Base-by-base conservation (phyloP, 495 filamentous ascomycete genomes). In the Penicillium diatomitis region DNA sequence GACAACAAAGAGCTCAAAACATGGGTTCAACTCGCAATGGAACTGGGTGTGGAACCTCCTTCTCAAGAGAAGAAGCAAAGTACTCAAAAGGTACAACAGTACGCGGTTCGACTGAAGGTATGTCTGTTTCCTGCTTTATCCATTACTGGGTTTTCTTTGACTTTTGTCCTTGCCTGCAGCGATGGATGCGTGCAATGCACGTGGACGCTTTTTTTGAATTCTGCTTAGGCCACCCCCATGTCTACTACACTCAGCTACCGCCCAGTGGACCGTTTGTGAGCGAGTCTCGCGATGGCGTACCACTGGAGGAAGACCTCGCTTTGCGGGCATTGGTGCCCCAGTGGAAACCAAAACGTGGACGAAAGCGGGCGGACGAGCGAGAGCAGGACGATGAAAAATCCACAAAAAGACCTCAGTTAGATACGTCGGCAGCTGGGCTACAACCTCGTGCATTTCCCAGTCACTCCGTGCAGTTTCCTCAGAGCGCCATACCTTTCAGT, bases 141-240 rank as follows among this genome's bases (percentile, higher is more conserved):
- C 20, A 20, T 20, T 20, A 20, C 20, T 20, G 20, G 20, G 20
- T 20, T 20, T 20, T 20, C 20, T 20, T 20, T 20, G 20, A 20
- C 20, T 20, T 0, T 20, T 20, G 20, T 20, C 20, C 20, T 20
- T 20, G 0, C 20, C 20, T 20, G 20, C 51, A 96, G 86, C 80
- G 92, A 49, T 98, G 92, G 92, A 92, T 98, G 87, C 88, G 87
- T 59, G 91, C 92, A 1, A 95, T 95, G 87, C 92, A 96, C 61
- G 80, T 98, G 20, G 90, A 96, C 74, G 87, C 90, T 11, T 98
- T 96, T 62, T 96, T 96, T 63, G 89, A 95, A 58, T 96, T 87
- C 61, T 79, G 92, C 8, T 74, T 90, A 33, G 81, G 82, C 33
- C 89, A 91, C 46, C 74, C 77, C 10, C 89, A 95, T 65, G 54